These are phyloP conservation scores for Geotrichum cucujoidarum DNA, from an alignment of 1,139 yeast genomes.

Conservation along the genomic window DNA sequence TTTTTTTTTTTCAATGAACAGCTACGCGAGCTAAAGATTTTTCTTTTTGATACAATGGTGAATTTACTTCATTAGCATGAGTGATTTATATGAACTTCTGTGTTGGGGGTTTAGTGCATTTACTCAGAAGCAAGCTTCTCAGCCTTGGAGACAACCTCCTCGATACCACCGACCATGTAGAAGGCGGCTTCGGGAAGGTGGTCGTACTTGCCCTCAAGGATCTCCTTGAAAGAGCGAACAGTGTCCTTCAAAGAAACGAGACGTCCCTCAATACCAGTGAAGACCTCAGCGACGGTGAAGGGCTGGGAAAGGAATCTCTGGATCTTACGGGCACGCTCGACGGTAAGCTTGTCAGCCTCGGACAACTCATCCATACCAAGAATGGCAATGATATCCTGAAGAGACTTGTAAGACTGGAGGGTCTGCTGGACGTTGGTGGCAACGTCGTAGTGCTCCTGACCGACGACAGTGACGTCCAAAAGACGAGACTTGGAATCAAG, in stretches of 20 bases:
- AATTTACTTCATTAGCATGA: conserved; percentile 12
- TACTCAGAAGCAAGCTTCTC: conserved; percentile 94
- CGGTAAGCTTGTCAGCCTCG: conserved; percentile 96
- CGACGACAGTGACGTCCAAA: conserved; percentile 94
- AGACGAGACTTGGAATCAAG: conserved; percentile 98
- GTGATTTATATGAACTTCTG: conserved; percentile 10
- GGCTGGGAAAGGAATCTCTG: conserved; percentile 99
- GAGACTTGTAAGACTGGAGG: conserved; percentile 98
- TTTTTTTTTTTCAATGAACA: background rate
- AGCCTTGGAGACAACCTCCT: conserved; percentile 97
- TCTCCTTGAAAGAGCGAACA: conserved; percentile 89
- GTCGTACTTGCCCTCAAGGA: conserved; percentile 97
- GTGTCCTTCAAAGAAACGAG: conserved; percentile 96
- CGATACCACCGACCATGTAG: conserved; percentile 99
- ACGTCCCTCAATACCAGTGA: conserved; percentile 99
- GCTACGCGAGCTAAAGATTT: background rate
- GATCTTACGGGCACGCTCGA: conserved; percentile 99
- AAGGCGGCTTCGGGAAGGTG: conserved; percentile 98
- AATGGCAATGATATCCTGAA: conserved; percentile 99
- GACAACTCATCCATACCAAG: conserved; percentile 99
- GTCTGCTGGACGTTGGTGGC: conserved; percentile 97
- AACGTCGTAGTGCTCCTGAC: conserved; percentile 96
- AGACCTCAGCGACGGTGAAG: conserved; percentile 98
- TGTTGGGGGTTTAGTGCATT: background rate
- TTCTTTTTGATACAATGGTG: conserved; percentile 4